Base-by-base conservation (phyloP, 2,329 filamentous ascomycete genomes). In the Epichloe coenophiala region DNA sequence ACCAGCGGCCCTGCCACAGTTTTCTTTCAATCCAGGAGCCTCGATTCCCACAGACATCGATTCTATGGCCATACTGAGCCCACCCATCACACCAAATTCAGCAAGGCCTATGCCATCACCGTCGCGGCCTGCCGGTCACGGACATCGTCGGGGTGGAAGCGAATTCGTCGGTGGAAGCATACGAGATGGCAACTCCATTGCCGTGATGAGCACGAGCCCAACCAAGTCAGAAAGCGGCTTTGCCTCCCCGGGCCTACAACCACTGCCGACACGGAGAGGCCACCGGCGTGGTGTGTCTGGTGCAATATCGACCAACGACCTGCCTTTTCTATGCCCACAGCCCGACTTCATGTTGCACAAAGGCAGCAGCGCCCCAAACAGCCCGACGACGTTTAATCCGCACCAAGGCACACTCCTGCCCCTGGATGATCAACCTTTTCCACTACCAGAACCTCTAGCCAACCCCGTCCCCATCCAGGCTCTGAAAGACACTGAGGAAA, bases 91-190 rank as follows among this genome's bases (percentile, higher is more conserved):
- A n/a, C 76, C 78, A 12, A 66, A 69, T 15, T 76, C 77, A 4
- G 68, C 71, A 2, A 67, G 69, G 38, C 63, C 70, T 1, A 64
- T 70, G 17, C 76, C 81, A n/a, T 75, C 78, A 6, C 74, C 81
- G 17, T 71, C 76, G 19, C 74, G 79, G 53, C 70, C 76, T 23
- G 68, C 70, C 35, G 81, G 83, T 21, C 86, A 89, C 62, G 82
- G 84, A 33, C 90, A 95, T 64, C 77, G 83, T 59, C 79, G 90
- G 60, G 86, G 86, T 49, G 85, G 82, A 31, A 95, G 89, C 63
- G 89, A 95, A 63, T 89, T 94, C 60, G 86, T 94, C 45, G 88
- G 88, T 38, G 86, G 85, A 7, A 84, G 84, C 58, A 68, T 76
- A 57, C 71, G 80, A 58, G 66, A 74, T 66, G 69, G 78, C 12